A percentile compares a stretch with the other conserved stretches of the same genome.
Evolutionary conservation across 768 basidiomycete genomes (phyloP).

Genomic region (Butyriboletus loyo): DNA sequence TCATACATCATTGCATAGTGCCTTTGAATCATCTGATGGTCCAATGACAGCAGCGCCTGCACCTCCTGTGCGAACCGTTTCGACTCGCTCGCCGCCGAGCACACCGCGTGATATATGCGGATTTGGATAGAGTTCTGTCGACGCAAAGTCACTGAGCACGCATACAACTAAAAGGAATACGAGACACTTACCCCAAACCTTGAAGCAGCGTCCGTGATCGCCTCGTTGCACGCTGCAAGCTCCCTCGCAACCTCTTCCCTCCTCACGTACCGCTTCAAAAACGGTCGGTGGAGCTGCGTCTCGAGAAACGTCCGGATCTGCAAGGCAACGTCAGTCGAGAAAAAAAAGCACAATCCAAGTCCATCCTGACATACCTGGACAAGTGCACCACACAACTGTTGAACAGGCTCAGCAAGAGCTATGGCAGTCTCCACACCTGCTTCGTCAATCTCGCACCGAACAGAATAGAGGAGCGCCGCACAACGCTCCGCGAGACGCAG

Average conservation of each 20-base stretch:
- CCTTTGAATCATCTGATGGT: conserved; percentile 14
- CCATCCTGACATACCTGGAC: conserved; percentile 40
- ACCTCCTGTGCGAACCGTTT: conserved; percentile 20
- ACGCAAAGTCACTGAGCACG: neutral
- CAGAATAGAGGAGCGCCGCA: conserved; percentile 61
- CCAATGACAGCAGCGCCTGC: conserved; percentile 15
- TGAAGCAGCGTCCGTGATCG: conserved; percentile 45
- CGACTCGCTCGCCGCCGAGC: conserved; percentile 33
- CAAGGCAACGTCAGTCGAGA: neutral
- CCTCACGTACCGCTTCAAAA: conserved; percentile 75
- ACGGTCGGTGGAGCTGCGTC: conserved; percentile 64
- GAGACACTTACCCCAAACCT: conserved; percentile 22
- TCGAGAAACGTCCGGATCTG: conserved; percentile 53
- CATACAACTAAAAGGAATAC: neutral
- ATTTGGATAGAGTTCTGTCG: conserved; percentile 47
- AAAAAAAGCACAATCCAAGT: neutral
- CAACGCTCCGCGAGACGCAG: conserved; percentile 72
- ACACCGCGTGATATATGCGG: conserved; percentile 51
- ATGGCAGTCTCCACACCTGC: conserved; percentile 50
- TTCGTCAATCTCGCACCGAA: conserved; percentile 59
- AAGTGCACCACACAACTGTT: conserved; percentile 28
- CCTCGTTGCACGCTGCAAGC: conserved; percentile 50
- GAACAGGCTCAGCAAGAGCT: conserved; percentile 51
- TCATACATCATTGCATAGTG: conserved; percentile 11
- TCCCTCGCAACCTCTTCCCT: conserved; percentile 62